Conservation (phyloP, 495 filamentous ascomycete genomes). For the Penicillium manginii region DNA sequence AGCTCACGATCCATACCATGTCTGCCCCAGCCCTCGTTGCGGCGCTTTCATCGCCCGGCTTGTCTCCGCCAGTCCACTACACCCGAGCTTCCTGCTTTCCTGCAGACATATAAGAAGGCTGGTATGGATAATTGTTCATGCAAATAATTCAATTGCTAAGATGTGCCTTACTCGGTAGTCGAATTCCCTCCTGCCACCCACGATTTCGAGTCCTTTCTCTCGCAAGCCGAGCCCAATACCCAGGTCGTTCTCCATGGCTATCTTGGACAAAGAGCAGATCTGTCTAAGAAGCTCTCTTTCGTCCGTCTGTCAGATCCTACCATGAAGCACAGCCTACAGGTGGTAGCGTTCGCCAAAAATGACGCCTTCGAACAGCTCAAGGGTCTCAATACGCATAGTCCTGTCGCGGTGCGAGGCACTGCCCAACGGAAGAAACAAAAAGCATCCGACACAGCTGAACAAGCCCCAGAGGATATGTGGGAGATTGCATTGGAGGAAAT, state of each 20-base stretch:
- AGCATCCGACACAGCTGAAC: constrained; percentile 24
- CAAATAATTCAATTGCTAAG: constrained; percentile 13
- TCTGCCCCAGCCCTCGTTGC: constrained; percentile 13
- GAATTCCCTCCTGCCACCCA: constrained; percentile 55
- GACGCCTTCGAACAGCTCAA: constrained; percentile 51
- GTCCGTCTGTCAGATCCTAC: constrained; percentile 60
- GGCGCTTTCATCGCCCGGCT: constrained; percentile 32
- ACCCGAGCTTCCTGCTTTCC: constrained; percentile 27
- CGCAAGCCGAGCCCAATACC: constrained; percentile 43
- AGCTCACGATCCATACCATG: constrained; percentile 34
- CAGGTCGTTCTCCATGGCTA: constrained; percentile 73
- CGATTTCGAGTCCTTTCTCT: constrained; percentile 49
- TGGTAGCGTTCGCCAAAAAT: constrained; percentile 53
- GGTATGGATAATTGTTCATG: constrained; percentile 37
- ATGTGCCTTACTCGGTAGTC: constrained; percentile 38
- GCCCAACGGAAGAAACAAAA: constrained; percentile 49
- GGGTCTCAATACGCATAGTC: constrained; percentile 50
- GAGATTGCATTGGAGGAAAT: constrained; percentile 70
- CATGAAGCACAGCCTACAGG: constrained; percentile 52
- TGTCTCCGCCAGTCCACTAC: constrained; percentile 24
- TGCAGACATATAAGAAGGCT: constrained; percentile 54
- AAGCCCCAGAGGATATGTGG: constrained; percentile 40
- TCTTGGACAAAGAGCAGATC: constrained; percentile 62
- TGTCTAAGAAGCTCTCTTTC: constrained; percentile 70
- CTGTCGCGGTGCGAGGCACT: constrained; percentile 55